Percentiles rank a stretch among this genome's conserved stretches.
phyloP scores from a whole-genome alignment of 2,329 filamentous ascomycete species.

The Mycogone perniciosa region DNA sequence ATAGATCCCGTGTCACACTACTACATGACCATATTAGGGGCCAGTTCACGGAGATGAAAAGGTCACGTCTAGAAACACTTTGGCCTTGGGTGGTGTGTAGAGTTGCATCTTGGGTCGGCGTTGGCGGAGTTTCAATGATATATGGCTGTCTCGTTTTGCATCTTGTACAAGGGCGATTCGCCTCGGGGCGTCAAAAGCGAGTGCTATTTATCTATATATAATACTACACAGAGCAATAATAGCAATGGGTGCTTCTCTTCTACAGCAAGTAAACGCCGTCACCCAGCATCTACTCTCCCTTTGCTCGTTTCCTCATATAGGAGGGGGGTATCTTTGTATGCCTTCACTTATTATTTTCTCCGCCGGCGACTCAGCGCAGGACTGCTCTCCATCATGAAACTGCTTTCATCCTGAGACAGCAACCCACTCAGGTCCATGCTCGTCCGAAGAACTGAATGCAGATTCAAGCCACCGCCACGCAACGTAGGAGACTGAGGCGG shows the following conservation, averaged over 20 bases:
- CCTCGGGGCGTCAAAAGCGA: no score
- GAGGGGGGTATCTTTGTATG: conserved; percentile 1
- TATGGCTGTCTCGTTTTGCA: not conserved
- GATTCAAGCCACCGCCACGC: conserved; percentile 20
- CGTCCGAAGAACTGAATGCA: conserved; percentile 26
- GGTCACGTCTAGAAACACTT: not conserved
- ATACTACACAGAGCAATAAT: not conserved
- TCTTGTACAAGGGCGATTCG: not conserved
- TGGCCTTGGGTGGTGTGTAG: not conserved
- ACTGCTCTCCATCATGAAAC: conserved; percentile 46
- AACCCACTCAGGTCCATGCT: conserved; percentile 54
- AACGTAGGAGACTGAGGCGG: conserved; percentile 34
- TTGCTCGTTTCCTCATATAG: not conserved
- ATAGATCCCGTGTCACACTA: not conserved
- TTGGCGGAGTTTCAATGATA: conserved; percentile 12
- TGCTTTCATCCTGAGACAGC: conserved; percentile 52
- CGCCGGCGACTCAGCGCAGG: conserved; percentile 32
- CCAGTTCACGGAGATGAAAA: no score
- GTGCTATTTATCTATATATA: not conserved
- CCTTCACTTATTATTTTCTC: not conserved
- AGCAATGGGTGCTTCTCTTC: no score
- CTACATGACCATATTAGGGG: no score
- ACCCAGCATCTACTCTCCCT: not conserved
- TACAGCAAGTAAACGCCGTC: no score
- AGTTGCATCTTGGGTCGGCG: conserved; percentile 20